Evolutionary conservation across 1,284 basidiomycete species (phyloP), one percentile per base, ranked within the genome.

Genomic region (Boletus smithii): DNA sequence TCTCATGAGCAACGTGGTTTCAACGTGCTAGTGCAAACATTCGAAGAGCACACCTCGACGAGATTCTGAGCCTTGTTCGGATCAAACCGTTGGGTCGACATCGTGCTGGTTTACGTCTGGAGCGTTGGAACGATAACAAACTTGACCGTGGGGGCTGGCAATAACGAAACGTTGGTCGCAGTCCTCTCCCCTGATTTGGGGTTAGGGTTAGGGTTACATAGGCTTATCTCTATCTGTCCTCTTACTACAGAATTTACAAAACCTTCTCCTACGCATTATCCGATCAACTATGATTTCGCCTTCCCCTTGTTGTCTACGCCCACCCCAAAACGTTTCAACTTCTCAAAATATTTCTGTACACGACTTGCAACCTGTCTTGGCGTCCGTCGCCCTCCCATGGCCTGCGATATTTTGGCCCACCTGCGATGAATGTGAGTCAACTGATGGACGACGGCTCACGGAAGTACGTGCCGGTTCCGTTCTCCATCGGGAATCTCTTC

Each of bases 1-100:
- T 46, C 49, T 44, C 41, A 47, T 65, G 53, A 63, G 46, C 56
- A 43, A 50, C 58, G 50, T 64, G 57, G 35, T 45, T 33, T 53
- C 50, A 50, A 49, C 46, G 49, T 42, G 44, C 50, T 18, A 42
- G 30, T 20, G 46, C 26, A 37, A 38, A 26, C 37, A 22, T 32
- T 42, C 42, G 29, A 46, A 53, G 39, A 30, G 64, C 76, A 53
- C 64, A 90, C 88, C 77, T 95, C 93, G 53, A 83, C 74, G 59
- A 87, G 74, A 74, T 97, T 97, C 68, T 92, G 89, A 10, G 93
- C 90, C 50, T 80, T 86, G 59, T 91, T 79, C 33, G 91, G 79
- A 71, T 94, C 88, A 65, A 95, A 94, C 58, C 75, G 71, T 51
- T 65, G 53, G 26, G 50, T 59, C 16, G 66, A 54, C 65, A 68